Conservation (phyloP, 257 asterid genomes). For the Ballota nigra region DNA sequence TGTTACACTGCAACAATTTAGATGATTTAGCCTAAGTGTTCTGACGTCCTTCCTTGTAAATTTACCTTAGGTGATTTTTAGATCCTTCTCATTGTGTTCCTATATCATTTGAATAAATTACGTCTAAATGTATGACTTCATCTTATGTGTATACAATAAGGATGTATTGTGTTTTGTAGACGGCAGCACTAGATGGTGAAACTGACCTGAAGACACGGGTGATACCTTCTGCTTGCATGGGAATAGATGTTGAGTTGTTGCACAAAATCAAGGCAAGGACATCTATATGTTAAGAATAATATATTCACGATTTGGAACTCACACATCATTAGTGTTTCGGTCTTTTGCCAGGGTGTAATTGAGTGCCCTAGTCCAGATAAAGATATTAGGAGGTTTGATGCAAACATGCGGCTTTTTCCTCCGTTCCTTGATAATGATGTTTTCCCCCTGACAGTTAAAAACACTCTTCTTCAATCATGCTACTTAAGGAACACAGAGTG, state of each 20-base stretch:
- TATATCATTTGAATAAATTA: background rate
- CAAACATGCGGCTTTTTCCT: slow-evolving; percentile 91
- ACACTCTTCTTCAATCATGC: slow-evolving; percentile 93
- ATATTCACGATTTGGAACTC: slow-evolving; percentile 6
- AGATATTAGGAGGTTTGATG: slow-evolving; percentile 95
- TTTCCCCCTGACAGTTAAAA: slow-evolving; percentile 87
- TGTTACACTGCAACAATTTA: background rate
- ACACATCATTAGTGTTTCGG: slow-evolving; percentile 14
- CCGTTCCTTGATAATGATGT: slow-evolving; percentile 96
- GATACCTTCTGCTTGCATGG: slow-evolving; percentile 93
- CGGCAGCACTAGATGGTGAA: slow-evolving; percentile 98
- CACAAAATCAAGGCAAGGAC: slow-evolving; percentile 87
- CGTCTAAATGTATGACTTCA: background rate
- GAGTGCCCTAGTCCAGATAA: slow-evolving; percentile 95
- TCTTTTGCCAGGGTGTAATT: slow-evolving; percentile 77
- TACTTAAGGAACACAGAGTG: slow-evolving; percentile 97
- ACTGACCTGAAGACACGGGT: slow-evolving; percentile 94
- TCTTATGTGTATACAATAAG: slow-evolving; percentile 17
- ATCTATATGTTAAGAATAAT: slow-evolving; percentile 3
- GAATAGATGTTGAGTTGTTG: slow-evolving; percentile 85
- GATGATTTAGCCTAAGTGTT: slow-evolving; percentile 2
- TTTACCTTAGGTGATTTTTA: background rate
- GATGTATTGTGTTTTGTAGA: slow-evolving; percentile 43
- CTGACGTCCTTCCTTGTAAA: background rate
- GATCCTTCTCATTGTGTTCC: slow-evolving; percentile 7